Base-by-base conservation (phyloP, 208 protist genomes). In the Phytomonas francai region DNA sequence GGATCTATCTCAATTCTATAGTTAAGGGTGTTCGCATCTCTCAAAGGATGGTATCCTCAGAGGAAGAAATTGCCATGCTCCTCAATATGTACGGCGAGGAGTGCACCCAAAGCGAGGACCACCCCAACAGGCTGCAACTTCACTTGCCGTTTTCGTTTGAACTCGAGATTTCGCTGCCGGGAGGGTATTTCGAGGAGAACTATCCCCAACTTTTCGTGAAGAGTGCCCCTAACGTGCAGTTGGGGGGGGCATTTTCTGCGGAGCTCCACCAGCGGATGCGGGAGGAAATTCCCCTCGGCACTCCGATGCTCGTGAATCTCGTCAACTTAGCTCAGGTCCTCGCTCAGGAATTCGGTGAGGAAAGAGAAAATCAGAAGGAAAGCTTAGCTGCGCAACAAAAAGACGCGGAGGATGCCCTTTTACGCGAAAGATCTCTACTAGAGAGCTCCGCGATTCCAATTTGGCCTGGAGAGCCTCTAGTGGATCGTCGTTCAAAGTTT, bases 401-500 rank as follows among this genome's bases (percentile, higher is more conserved):
- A 80, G 65, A 63, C 59, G 31, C 11, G 69, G 6, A 29, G 57
- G n/a, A 6, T 33, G 29, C 62, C 81, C 56, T 16, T 31, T 3
- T 45, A 77, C 9, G 79, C 73, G 49, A 59, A 67, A 22, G 36
- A 74, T 59, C 27, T 77, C 16, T 69, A 76, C 45, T 57, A 80
- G 34, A 64, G 59, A 36, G 14, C 49, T 57, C 22, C 49, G 67
- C 62, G 29, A 70, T 87, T 30, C 63, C 78, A 27, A 71, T 93
- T 4, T 88, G 81, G 77, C 59, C 74, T 27, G 70, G 89, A 22
- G 76, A 81, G 32, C 29, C 78, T n/a, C 87, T 95, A 64, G 62
- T 66, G 4, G 91, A 97, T 72, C 84, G 89, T 14, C 89, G 91
- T 65, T 93, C 87, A 2, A 92, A 89, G 57, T 97, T 97, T 58